phyloP scores from a whole-genome alignment of 495 filamentous ascomycete genomes.

The Daldinia loculata region DNA sequence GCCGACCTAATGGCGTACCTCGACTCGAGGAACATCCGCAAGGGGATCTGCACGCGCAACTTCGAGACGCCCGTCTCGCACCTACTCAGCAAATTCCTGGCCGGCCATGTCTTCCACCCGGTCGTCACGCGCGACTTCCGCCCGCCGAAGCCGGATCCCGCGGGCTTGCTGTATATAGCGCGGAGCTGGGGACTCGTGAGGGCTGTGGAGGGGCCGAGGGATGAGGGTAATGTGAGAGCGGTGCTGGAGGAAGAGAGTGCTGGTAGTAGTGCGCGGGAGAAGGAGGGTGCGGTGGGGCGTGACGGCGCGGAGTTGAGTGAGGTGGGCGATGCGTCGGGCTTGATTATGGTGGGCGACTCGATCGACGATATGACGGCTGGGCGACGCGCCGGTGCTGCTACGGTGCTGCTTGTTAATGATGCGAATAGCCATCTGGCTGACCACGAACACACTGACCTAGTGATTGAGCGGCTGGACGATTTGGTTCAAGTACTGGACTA shows the following conservation, averaged over 20 bases:
- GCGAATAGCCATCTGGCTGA: slow-evolving; percentile 75
- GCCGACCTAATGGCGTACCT: slow-evolving; percentile 80
- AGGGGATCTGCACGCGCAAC: slow-evolving; percentile 93
- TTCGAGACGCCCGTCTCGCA: slow-evolving; percentile 76
- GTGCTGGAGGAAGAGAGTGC: slow-evolving; percentile 14
- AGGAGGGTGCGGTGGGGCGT: slow-evolving; percentile 27
- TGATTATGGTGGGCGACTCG: slow-evolving; percentile 81
- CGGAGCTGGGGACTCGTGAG: slow-evolving; percentile 72
- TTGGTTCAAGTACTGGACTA: slow-evolving; percentile 73
- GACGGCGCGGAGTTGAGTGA: slow-evolving; percentile 38
- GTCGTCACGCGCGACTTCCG: slow-evolving; percentile 87
- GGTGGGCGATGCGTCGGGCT: slow-evolving; percentile 55
- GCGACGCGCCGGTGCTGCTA: slow-evolving; percentile 82
- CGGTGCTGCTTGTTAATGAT: slow-evolving; percentile 85
- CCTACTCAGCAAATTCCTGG: slow-evolving; percentile 78
- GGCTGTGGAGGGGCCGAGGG: slow-evolving; percentile 34
- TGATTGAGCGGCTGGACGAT: slow-evolving; percentile 72
- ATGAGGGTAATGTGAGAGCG: slow-evolving; percentile 33
- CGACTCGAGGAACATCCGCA: slow-evolving; percentile 67
- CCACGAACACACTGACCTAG: slow-evolving; percentile 81
- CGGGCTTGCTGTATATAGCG: slow-evolving; percentile 86
- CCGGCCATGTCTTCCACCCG: slow-evolving; percentile 72
- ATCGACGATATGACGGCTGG: slow-evolving; percentile 96
- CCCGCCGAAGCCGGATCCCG: slow-evolving; percentile 88
- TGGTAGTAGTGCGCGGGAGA: slow-evolving; percentile 16